Evolutionary conservation across 352 stramenopile species (phyloP).

Genomic region (Pythium volutum): DNA sequence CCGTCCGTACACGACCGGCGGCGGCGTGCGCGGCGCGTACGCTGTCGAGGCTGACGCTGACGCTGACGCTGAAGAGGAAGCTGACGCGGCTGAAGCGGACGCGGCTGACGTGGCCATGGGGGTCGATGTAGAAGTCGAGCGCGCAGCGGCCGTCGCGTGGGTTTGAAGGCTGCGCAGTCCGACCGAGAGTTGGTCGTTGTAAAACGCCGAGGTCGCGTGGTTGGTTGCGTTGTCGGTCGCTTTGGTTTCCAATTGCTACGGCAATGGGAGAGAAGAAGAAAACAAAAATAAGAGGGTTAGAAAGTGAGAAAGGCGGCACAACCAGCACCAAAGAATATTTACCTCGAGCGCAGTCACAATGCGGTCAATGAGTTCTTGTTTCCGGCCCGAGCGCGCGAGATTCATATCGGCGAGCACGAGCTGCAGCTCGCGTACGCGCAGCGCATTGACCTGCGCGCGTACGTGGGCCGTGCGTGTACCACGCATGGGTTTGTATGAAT

Average conservation of each 20-base stretch:
- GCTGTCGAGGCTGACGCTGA: background rate
- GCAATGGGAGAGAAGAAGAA: background rate
- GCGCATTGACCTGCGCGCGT: conserved; percentile 43
- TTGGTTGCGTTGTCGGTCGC: conserved; percentile 40
- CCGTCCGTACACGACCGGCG: conserved; percentile 10
- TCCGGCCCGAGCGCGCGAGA: conserved; percentile 64
- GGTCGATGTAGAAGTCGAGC: background rate
- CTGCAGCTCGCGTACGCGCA: conserved; percentile 77
- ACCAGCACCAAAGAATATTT: background rate
- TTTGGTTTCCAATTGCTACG: conserved; percentile 48
- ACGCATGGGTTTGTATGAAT: background rate
- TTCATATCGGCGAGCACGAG: conserved; percentile 68
- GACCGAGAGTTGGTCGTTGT: conserved; percentile 45
- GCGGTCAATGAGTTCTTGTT: conserved; percentile 76
- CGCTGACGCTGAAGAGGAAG: background rate
- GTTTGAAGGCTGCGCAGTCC: conserved; percentile 49
- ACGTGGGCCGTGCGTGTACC: conserved; percentile 37
- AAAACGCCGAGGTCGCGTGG: conserved; percentile 48
- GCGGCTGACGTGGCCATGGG: background rate
- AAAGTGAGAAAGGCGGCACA: background rate
- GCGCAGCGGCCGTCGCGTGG: conserved; percentile 28
- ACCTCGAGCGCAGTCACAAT: conserved; percentile 67
- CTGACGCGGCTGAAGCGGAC: background rate
- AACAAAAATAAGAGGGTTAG: background rate
- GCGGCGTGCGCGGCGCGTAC: conserved; percentile 1